Evolutionary conservation across 768 basidiomycete genomes (phyloP).

Genomic region (Russula dissimulans): DNA sequence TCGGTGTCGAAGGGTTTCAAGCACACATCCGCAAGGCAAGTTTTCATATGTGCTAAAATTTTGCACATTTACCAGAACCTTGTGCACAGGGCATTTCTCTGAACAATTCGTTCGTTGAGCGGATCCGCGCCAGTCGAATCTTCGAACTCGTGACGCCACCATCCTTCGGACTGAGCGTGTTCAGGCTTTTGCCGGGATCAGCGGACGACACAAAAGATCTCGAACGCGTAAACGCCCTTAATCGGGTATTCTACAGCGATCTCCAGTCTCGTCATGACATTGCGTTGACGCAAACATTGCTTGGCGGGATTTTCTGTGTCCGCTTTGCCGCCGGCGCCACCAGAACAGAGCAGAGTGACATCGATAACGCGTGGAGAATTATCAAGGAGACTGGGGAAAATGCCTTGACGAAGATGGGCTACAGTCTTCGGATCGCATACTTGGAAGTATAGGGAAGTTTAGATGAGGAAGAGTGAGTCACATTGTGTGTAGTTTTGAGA

Average conservation of each 20-base stretch:
- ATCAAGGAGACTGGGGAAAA: constrained; percentile 47
- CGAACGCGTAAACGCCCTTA: constrained; percentile 52
- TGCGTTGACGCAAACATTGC: constrained; percentile 65
- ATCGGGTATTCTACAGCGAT: constrained; percentile 49
- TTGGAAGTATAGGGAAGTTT: too few relatives aligned
- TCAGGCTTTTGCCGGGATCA: constrained; percentile 46
- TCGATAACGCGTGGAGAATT: constrained; percentile 49
- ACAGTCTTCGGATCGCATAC: constrained; percentile 16
- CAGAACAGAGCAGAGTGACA: constrained; percentile 54
- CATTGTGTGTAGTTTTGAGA: too few relatives aligned
- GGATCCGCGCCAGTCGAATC: constrained; percentile 40
- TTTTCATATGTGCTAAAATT: not conserved
- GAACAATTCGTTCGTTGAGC: constrained; percentile 49
- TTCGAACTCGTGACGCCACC: constrained; percentile 63
- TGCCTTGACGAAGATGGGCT: constrained; percentile 29
- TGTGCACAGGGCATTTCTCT: constrained; percentile 47
- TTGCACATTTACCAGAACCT: too few relatives aligned
- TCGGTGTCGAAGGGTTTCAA: constrained; percentile 72
- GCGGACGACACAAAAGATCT: constrained; percentile 9
- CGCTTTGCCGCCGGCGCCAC: constrained; percentile 70
- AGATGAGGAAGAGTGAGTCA: too few relatives aligned
- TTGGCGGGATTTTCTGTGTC: constrained; percentile 68
- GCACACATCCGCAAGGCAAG: constrained; percentile 60
- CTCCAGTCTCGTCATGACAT: constrained; percentile 56
- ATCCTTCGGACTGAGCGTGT: constrained; percentile 66